Evolutionary conservation across 2,329 filamentous ascomycete genomes (phyloP).

Genomic region (Cytospora piceae): DNA sequence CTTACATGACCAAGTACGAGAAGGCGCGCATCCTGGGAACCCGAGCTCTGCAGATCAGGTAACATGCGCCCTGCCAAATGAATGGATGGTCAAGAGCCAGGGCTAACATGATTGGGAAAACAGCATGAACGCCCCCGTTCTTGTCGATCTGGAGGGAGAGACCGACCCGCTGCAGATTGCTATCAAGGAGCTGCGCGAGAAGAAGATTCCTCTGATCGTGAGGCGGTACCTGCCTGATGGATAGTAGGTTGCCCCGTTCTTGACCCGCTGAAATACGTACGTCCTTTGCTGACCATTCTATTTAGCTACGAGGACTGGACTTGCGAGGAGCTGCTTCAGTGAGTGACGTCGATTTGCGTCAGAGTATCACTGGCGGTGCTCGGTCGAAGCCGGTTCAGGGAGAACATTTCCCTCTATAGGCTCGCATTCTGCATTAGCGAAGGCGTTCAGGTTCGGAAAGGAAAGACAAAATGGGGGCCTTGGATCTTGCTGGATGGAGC

Average conservation of each 20-base stretch:
- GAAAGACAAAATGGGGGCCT: conserved; percentile 15
- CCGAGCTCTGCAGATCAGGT: conserved; percentile 91
- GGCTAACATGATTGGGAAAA: conserved; percentile 34
- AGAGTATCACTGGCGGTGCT: conserved; percentile 15
- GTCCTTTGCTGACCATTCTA: conserved; percentile 41
- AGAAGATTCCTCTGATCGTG: conserved; percentile 97
- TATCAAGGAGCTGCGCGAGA: conserved; percentile 94
- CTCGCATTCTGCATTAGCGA: conserved; percentile 38
- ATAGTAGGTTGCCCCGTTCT: conserved; percentile 66
- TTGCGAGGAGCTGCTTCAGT: conserved; percentile 87
- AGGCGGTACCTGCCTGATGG: conserved; percentile 95
- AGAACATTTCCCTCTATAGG: conserved; percentile 15
- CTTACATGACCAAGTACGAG: conserved; percentile 99
- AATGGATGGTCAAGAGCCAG: neutral
- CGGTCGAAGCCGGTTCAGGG: conserved; percentile 16
- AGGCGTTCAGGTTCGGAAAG: conserved; percentile 36
- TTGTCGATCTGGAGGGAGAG: conserved; percentile 96
- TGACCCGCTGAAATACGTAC: conserved; percentile 24
- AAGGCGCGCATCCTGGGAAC: conserved; percentile 91
- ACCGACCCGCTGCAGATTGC: conserved; percentile 97
- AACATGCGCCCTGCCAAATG: neutral
- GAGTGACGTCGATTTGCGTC: neutral
- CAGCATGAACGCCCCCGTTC: conserved; percentile 95
- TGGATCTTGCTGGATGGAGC: conserved; percentile 10
- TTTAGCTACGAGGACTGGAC: conserved; percentile 98